Evolutionary conservation across 768 basidiomycete species (phyloP).

Genomic region (Russula earlei): DNA sequence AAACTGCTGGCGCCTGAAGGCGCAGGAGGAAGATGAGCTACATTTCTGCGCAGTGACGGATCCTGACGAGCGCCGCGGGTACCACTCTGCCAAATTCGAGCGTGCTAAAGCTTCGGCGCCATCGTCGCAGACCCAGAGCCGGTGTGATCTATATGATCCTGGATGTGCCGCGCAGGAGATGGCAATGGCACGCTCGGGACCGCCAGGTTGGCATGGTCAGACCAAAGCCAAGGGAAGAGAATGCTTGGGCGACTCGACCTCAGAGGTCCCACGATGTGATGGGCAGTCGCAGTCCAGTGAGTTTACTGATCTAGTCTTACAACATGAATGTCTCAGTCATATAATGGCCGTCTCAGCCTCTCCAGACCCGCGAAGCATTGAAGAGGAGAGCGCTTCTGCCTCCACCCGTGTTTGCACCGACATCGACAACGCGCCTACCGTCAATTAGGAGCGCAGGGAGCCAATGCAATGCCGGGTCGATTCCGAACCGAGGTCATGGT

Average conservation of each 20-base stretch:
- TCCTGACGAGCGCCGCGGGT: background rate
- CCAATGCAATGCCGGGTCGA: background rate
- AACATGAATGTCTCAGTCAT: background rate
- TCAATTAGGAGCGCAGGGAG: background rate
- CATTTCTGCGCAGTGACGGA: background rate
- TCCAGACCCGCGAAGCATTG: background rate
- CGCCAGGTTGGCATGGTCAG: background rate
- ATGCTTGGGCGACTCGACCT: background rate
- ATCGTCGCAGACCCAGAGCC: background rate
- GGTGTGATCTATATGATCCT: background rate
- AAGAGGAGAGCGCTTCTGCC: background rate
- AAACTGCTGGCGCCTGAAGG: slow-evolving; percentile 10
- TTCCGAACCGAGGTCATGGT: background rate
- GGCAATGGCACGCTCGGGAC: background rate
- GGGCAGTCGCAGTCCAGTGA: background rate
- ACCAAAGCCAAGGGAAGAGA: background rate
- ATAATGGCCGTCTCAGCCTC: background rate
- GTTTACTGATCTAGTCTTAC: background rate
- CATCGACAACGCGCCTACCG: background rate
- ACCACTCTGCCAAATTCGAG: background rate
- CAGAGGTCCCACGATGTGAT: background rate
- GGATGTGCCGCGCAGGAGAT: background rate
- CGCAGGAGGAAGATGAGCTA: background rate
- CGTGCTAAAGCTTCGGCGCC: background rate
- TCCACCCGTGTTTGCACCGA: background rate